Base-by-base conservation (phyloP, 2,329 filamentous ascomycete genomes). In the Pseudonectria buxi region DNA sequence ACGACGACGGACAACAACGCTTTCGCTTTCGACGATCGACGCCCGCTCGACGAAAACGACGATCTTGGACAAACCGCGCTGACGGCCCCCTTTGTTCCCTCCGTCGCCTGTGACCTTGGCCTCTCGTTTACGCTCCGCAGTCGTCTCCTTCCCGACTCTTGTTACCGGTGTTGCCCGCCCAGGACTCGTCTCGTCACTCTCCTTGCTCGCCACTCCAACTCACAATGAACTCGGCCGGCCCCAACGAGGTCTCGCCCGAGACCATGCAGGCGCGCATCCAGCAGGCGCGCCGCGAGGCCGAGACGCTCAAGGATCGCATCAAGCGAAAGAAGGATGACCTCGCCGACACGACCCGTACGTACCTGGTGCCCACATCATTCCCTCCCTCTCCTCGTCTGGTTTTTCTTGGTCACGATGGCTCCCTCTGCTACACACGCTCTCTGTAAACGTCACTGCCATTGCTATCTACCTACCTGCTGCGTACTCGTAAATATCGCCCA, bases 301-400 rank as follows among this genome's bases (percentile, higher is more conserved):
- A 96, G 74, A 89, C 86, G 35, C 73, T 96, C 54, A 96, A 96
- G 76, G 90, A 96, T 65, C 83, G 86, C 67, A 96, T 96, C 79
- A 96, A 95, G 83, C 81, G 89, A 69, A 95, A 94, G 81, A 96
- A 96, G 84, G 92, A 98, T 78, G 92, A 96, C 70, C 78, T 98
- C 54, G 90, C 90, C 62, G 92, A 98, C 68, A 94, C 89, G 47
- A 94, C 89, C 60, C 83, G 92, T 98, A 81, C 78, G 90, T 76
- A 44, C 44, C 46, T 39, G n/a, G 10, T 15, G 18, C 18, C 28
- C 6, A 14, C n/a, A n/a, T n/a, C n/a, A n/a, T n/a, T n/a, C n/a
- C n/a, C n/a, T n/a, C n/a, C n/a, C n/a, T n/a, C n/a, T 30, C 7
- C 14, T 30, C 10, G 12, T 30, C n/a, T n/a, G 13, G 7, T 15